Evolutionary conservation across 2,329 filamentous ascomycete species (phyloP).

Genomic region (Fusarium falciforme): DNA sequence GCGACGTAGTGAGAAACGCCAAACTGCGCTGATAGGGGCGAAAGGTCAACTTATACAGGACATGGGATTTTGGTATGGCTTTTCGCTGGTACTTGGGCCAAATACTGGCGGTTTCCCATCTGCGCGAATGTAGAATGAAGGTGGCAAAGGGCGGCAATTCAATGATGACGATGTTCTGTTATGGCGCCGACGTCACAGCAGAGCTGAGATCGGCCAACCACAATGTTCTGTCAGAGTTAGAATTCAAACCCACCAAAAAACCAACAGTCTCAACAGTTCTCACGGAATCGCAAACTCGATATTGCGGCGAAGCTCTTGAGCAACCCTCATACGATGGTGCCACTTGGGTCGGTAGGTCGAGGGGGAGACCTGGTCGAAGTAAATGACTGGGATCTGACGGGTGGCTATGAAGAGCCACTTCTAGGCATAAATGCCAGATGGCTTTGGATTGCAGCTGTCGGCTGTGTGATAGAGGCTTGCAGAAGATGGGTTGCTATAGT

Average conservation of each 20-base stretch:
- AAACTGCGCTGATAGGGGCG: background rate
- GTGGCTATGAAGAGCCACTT: no score
- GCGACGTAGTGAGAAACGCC: background rate
- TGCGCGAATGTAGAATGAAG: background rate
- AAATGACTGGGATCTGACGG: no score
- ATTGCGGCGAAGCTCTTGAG: background rate
- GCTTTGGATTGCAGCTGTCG: no score
- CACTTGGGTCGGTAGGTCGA: background rate
- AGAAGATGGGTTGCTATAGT: no score
- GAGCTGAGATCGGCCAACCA: background rate
- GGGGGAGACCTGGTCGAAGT: background rate
- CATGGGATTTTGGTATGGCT: background rate
- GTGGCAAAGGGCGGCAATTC: slow-evolving; percentile 7
- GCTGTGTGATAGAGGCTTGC: no score
- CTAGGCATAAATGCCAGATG: no score
- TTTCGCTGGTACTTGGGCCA: background rate
- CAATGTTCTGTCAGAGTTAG: background rate
- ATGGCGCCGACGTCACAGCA: background rate
- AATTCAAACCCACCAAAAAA: background rate
- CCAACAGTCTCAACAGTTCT: background rate
- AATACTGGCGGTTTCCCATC: background rate
- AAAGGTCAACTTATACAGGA: background rate
- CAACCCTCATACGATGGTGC: background rate
- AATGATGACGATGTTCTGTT: slow-evolving; percentile 11
- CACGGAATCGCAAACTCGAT: background rate